Base-by-base conservation (phyloP, 179 eudicot genomes). In the Silene vulgaris region DNA sequence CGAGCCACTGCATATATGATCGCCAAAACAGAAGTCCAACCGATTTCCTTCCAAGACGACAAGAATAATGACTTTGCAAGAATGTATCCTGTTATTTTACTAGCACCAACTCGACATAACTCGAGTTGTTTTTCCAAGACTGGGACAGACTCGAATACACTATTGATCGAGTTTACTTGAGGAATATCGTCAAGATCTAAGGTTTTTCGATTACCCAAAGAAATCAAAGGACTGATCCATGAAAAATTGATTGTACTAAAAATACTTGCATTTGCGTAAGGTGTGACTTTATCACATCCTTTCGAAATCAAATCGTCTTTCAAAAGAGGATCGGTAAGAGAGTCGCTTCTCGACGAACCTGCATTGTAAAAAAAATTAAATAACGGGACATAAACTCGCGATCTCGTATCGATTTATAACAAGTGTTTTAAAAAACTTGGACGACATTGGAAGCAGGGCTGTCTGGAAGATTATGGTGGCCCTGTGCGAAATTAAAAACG, bases 111-210 rank as follows among this genome's bases (percentile, higher is more conserved):
- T 13, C 5, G 8, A 5, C 12, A 64, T 0, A 73, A 69, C 56
- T 81, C 83, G 67, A 82, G 79, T 32, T 20, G 69, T 64, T 61
- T 29, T 32, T 43, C 71, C 67, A 90, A 78, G 40, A 79, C 60
- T 21, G 91, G 91, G 68, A 85, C 82, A 23, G 86, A 85, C 74
- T 73, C 85, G 77, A 72, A 82, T 1, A 85, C 90, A 72, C 81
- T 85, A 75, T 90, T 89, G 8, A 63, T 35, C 12, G 69, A 37
- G 29, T 72, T 77, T 11, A 88, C 77, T 72, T 84, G 89, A 79
- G 95, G 95, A 50, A 90, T 87, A 72, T 86, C 91, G 8, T 87
- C 87, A 12, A 86, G 85, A 82, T 88, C 88, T 81, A 90, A 77
- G 28, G 68, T 71, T 72, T 87, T 90, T 69, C 77, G 76, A 62